A percentile compares a stretch with the other conserved stretches of the same genome.
phyloP scores from a whole-genome alignment of 2,329 filamentous ascomycete species.

The Scedosporium boydii region DNA sequence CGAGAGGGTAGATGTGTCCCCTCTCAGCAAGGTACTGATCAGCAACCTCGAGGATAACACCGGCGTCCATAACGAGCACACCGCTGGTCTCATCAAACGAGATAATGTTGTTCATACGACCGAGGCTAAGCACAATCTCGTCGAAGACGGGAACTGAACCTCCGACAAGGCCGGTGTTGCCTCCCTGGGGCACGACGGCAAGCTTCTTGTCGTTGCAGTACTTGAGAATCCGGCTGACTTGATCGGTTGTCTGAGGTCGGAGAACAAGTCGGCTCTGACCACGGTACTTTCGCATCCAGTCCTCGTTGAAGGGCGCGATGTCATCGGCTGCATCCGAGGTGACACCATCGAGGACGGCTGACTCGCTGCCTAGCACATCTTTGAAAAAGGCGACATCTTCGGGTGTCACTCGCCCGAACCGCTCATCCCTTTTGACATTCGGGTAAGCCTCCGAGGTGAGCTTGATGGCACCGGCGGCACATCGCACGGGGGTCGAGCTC shows the following conservation, averaged over 20 bases:
- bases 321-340: slow-evolving; percentile 66
- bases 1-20: slow-evolving; percentile 85
- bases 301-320: slow-evolving; percentile 84
- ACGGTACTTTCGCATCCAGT: slow-evolving; percentile 99
- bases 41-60: slow-evolving; percentile 79
- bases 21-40: slow-evolving; percentile 78
- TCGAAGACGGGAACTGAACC: slow-evolving; percentile 96
- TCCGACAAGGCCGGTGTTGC: slow-evolving; percentile 92
- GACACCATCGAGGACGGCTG: slow-evolving; percentile 77
- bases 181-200: slow-evolving; percentile 92
- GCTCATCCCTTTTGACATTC: slow-evolving; percentile 66
- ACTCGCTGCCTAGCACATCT: slow-evolving; percentile 65
- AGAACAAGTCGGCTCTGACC: slow-evolving; percentile 82
- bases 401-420: slow-evolving; percentile 62
- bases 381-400: slow-evolving; percentile 81
- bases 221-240: slow-evolving; percentile 82
- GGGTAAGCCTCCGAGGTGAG: slow-evolving; percentile 85
- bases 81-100: slow-evolving; percentile 92
- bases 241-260: slow-evolving; percentile 72
- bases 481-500: slow-evolving; percentile 7
- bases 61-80: slow-evolving; percentile 81
- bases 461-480: slow-evolving; percentile 30
- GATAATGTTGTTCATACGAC: slow-evolving; percentile 82
- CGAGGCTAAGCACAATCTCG: slow-evolving; percentile 88
- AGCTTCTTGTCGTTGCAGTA: slow-evolving; percentile 93